Evolutionary conservation across 2,329 filamentous ascomycete genomes (phyloP).

Genomic region (Chrysoporthe austroafricana): DNA sequence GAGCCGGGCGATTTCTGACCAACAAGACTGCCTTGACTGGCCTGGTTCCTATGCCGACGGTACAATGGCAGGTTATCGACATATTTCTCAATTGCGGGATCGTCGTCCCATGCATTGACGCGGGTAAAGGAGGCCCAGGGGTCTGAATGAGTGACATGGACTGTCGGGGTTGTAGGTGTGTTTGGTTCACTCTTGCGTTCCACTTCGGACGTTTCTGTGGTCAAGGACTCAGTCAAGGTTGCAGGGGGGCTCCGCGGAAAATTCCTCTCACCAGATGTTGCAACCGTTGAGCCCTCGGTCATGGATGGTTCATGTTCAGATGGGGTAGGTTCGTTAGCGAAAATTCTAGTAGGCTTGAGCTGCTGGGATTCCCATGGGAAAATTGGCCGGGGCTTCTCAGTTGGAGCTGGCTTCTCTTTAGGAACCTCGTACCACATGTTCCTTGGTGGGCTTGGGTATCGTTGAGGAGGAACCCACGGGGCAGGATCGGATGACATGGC

Average conservation of each 20-base stretch:
- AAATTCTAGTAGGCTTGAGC: constrained; percentile 66
- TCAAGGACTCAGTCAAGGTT: constrained; percentile 39
- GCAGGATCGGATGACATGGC: constrained; percentile 77
- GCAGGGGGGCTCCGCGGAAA: constrained; percentile 25
- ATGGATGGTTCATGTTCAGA: constrained; percentile 36
- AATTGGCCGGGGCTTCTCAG: constrained; percentile 66
- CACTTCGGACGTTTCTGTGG: constrained; percentile 42
- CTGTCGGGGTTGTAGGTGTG: constrained; percentile 54
- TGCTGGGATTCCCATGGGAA: constrained; percentile 88
- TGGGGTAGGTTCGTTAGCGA: constrained; percentile 55
- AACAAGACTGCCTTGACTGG: constrained; percentile 38
- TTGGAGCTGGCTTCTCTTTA: constrained; percentile 58
- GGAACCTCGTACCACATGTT: constrained; percentile 90
- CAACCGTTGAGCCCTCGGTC: constrained; percentile 36
- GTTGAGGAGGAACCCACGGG: constrained; percentile 75
- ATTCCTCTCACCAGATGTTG: constrained; percentile 35
- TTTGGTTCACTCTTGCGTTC: constrained; percentile 47
- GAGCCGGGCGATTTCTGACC: constrained; percentile 33
- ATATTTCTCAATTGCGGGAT: constrained; percentile 86
- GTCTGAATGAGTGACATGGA: constrained; percentile 53
- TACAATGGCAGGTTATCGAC: constrained; percentile 76
- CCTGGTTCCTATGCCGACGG: constrained; percentile 43
- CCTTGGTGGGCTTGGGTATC: constrained; percentile 81
- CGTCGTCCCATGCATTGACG: constrained; percentile 90
- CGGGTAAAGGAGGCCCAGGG: constrained; percentile 76